Evolutionary conservation across 352 stramenopile species (phyloP).

Genomic region (Halophytophthora polymorphica): DNA sequence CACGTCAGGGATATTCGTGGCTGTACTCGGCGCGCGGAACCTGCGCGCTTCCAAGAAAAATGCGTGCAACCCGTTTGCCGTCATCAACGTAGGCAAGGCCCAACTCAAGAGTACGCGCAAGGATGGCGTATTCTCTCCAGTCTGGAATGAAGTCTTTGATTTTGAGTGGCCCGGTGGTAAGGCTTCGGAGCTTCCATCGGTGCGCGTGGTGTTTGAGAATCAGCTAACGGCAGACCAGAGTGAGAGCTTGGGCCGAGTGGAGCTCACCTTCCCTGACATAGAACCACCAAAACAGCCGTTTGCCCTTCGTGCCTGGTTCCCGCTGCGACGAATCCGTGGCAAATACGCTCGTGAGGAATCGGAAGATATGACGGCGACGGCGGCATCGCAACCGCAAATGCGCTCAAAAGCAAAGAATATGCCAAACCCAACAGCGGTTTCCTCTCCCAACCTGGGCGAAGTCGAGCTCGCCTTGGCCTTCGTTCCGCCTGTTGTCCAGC

Average conservation of each 20-base stretch:
- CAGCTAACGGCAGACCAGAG: slow-evolving; percentile 66
- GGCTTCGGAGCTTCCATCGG: slow-evolving; percentile 6
- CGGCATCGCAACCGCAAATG: neutral
- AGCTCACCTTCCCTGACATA: slow-evolving; percentile 33
- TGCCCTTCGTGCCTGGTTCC: slow-evolving; percentile 46
- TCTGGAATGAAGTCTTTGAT: slow-evolving; percentile 81
- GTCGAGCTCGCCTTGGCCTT: slow-evolving; percentile 51
- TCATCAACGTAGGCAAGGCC: slow-evolving; percentile 49
- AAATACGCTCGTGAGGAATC: slow-evolving; percentile 22
- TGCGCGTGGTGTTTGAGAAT: slow-evolving; percentile 59
- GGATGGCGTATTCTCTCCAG: slow-evolving; percentile 54
- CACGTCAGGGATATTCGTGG: slow-evolving; percentile 40
- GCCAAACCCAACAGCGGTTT: neutral
- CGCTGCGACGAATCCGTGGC: slow-evolving; percentile 31
- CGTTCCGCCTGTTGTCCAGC: slow-evolving; percentile 20
- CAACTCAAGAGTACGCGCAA: slow-evolving; percentile 68
- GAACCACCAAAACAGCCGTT: slow-evolving; percentile 29
- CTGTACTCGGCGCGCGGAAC: slow-evolving; percentile 45
- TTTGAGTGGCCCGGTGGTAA: slow-evolving; percentile 48
- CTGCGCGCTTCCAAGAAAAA: slow-evolving; percentile 61
- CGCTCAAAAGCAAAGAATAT: slow-evolving; percentile 12
- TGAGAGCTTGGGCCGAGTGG: slow-evolving; percentile 54
- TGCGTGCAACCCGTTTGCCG: slow-evolving; percentile 69
- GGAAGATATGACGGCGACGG: slow-evolving; percentile 7
- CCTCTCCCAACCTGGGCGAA: slow-evolving; percentile 31